Conservation (phyloP, 2,329 filamentous ascomycete genomes). For the Hypomyces perniciosus region DNA sequence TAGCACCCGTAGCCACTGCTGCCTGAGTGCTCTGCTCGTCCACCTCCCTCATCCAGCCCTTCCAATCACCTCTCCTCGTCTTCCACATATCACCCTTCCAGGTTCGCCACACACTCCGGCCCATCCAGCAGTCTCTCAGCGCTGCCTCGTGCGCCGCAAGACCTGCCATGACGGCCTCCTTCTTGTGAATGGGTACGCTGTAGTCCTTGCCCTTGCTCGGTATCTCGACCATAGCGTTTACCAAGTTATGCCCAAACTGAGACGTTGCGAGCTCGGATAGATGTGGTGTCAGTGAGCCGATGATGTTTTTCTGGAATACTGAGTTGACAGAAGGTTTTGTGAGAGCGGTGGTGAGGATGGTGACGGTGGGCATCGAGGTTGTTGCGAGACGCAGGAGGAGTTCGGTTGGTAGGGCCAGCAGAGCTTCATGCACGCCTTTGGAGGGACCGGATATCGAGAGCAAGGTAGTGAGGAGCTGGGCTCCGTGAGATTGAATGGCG, state of each 20-base stretch:
- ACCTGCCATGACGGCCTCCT: conserved; percentile 47
- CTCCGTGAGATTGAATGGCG: conserved; percentile 61
- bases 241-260: conserved; percentile 45
- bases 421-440: conserved; percentile 66
- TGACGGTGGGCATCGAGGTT: conserved; percentile 41
- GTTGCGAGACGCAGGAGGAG: conserved; percentile 60
- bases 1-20: conserved; percentile 15
- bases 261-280: conserved; percentile 41
- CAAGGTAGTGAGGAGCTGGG: conserved; percentile 74
- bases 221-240: conserved; percentile 43
- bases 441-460: conserved; percentile 67
- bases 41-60: conserved; percentile 49
- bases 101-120: conserved; percentile 49
- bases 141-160: conserved; percentile 43
- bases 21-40: conserved; percentile 18
- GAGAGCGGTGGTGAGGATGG: conserved; percentile 46
- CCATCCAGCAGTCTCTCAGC: conserved; percentile 48
- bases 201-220: conserved; percentile 44
- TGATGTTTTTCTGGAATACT: conserved; percentile 50
- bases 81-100: conserved; percentile 56
- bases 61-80: conserved; percentile 48
- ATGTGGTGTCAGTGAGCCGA: conserved; percentile 41
- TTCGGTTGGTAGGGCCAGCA: conserved; percentile 52
- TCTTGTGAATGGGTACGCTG: conserved; percentile 51
- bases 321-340: conserved; percentile 42